Conservation (phyloP, 441 rosid genomes). For the Raphanus hybrid region DNA sequence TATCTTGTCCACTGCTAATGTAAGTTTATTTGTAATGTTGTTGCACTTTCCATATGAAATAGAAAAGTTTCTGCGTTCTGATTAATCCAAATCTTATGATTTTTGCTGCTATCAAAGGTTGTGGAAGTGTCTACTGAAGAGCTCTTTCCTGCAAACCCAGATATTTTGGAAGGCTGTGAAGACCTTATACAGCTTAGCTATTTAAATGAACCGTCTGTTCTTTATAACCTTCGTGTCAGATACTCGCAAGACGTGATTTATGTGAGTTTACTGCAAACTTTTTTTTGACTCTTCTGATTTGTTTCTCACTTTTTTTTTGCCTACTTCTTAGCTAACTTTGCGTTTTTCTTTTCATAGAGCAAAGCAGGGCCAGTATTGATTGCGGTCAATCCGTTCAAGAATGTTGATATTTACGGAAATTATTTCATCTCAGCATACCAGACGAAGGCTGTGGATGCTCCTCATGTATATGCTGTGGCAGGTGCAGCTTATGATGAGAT, state of each 20-base stretch:
- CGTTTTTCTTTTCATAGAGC: conserved; percentile 24
- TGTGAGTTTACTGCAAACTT: conserved; percentile 56
- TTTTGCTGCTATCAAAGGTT: conserved; percentile 54
- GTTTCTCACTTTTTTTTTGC: conserved; percentile 3
- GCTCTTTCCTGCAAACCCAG: conserved; percentile 95
- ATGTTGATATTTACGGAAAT: conserved; percentile 65
- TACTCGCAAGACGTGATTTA: conserved; percentile 75
- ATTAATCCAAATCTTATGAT: background rate
- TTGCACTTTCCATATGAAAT: conserved; percentile 10
- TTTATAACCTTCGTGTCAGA: conserved; percentile 80
- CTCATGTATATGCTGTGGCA: conserved; percentile 88
- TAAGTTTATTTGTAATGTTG: conserved; percentile 42
- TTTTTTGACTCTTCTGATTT: conserved; percentile 8
- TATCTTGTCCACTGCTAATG: conserved; percentile 68
- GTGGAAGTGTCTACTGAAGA: conserved; percentile 71
- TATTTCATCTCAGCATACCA: conserved; percentile 60
- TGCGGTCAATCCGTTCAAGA: conserved; percentile 88
- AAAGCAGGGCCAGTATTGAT: conserved; percentile 92
- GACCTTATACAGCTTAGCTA: conserved; percentile 95
- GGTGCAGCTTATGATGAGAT: conserved; percentile 84
- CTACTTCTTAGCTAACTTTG: conserved; percentile 24
- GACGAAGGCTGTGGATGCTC: conserved; percentile 65
- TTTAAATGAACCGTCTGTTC: conserved; percentile 94
- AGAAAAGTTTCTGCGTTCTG: background rate
- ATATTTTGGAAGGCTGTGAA: conserved; percentile 84